Conservation (phyloP, 495 filamentous ascomycete genomes). For the Podospora sp. region DNA sequence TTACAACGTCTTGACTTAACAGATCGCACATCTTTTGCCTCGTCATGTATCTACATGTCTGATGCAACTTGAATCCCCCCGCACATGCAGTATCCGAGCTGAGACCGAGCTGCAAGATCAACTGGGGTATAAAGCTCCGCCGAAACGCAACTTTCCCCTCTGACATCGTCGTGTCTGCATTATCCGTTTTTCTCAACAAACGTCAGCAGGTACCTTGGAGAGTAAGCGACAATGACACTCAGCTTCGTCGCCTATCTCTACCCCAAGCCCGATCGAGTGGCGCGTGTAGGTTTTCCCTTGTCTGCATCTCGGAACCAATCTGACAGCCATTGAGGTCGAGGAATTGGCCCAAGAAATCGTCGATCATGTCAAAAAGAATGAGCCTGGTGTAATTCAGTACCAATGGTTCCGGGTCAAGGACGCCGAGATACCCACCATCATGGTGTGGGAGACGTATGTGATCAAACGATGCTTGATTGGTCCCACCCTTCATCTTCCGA, state of each 20-base stretch:
- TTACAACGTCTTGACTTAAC: background rate
- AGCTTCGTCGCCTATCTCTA: conserved; percentile 25
- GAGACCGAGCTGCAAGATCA: background rate
- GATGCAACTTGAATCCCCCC: background rate
- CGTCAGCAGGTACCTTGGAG: background rate
- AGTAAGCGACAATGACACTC: conserved; percentile 21
- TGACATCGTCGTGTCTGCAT: too few relatives aligned
- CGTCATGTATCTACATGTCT: background rate
- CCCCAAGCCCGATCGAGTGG: conserved; percentile 31
- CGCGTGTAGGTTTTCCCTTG: conserved; percentile 22
- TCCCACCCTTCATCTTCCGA: too few relatives aligned
- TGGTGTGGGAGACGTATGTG: conserved; percentile 31
- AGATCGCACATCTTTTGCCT: background rate
- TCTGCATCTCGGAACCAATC: background rate
- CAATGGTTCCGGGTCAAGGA: conserved; percentile 27
- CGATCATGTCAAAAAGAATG: conserved; percentile 28
- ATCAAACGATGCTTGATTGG: background rate
- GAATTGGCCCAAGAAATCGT: conserved; percentile 23
- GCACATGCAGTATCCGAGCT: background rate
- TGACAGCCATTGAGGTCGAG: conserved; percentile 19
- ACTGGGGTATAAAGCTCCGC: background rate
- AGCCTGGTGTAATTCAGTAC: conserved; percentile 32
- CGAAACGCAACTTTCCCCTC: background rate
- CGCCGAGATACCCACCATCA: conserved; percentile 25
- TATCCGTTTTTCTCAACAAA: too few relatives aligned